Evolutionary conservation across 106 monocot genomes (phyloP).

Genomic region (Dioscorea alata): DNA sequence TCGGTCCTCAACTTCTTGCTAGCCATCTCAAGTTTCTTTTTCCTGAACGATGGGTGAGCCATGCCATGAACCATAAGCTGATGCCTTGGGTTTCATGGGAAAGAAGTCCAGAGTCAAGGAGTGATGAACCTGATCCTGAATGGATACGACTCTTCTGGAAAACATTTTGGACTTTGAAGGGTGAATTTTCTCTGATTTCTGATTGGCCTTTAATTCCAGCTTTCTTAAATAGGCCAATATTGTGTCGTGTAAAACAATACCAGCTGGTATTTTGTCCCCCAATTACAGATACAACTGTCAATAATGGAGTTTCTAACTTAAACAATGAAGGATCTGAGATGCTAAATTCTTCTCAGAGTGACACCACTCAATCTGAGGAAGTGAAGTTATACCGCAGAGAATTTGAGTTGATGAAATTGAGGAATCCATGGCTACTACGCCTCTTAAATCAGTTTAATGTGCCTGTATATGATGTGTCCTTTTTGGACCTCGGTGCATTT

Average conservation of each 20-base stretch:
- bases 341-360: slow-evolving; percentile 8
- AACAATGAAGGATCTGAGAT: slow-evolving; percentile 18
- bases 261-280: slow-evolving; percentile 75
- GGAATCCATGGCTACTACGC: slow-evolving; percentile 69
- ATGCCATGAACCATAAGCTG: slow-evolving; percentile 26
- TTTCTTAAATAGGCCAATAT: slow-evolving; percentile 44
- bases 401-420: slow-evolving; percentile 54
- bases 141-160: slow-evolving; percentile 92
- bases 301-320: slow-evolving; percentile 4
- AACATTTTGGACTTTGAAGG: slow-evolving; percentile 40
- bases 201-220: slow-evolving; percentile 96
- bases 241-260: slow-evolving; percentile 66
- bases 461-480: slow-evolving; percentile 82
- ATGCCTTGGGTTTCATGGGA: slow-evolving; percentile 83
- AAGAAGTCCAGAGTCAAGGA: slow-evolving; percentile 19
- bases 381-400: slow-evolving; percentile 29
- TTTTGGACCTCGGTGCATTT: slow-evolving; percentile 41
- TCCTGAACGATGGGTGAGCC: slow-evolving; percentile 54
- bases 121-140: slow-evolving; percentile 49
- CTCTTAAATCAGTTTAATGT: slow-evolving; percentile 66
- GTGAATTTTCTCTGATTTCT: slow-evolving; percentile 70
- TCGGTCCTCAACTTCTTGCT: slow-evolving; percentile 52
- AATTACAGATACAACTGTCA: slow-evolving; percentile 19
- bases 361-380: slow-evolving; percentile 17
- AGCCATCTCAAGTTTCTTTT: slow-evolving; percentile 62